Evolutionary conservation across 768 basidiomycete genomes (phyloP).

Genomic region (Pleurotus citrinopileatus): DNA sequence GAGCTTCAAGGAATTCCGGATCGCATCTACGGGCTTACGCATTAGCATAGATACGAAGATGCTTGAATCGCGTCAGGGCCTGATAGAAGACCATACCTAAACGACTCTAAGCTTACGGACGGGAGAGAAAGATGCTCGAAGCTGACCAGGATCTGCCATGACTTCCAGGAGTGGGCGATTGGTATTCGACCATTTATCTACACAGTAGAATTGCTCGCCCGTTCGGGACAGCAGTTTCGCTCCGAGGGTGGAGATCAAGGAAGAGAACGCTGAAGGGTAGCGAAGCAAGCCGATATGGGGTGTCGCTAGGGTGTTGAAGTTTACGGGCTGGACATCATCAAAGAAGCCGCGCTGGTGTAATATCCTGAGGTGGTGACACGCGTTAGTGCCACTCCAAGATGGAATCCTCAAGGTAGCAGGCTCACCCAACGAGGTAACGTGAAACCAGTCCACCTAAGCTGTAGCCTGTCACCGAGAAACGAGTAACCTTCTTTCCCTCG

Average conservation of each 20-base stretch:
- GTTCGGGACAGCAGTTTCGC: slow-evolving; percentile 73
- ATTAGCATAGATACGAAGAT: slow-evolving; percentile 80
- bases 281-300: slow-evolving; percentile 77
- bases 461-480: slow-evolving; percentile 78
- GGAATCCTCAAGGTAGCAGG: neutral
- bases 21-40: slow-evolving; percentile 39
- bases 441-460: slow-evolving; percentile 79
- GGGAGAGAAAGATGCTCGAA: neutral
- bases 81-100: slow-evolving; percentile 75
- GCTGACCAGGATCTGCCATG: slow-evolving; percentile 75
- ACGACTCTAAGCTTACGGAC: slow-evolving; percentile 8
- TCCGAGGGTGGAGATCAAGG: slow-evolving; percentile 52
- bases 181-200: slow-evolving; percentile 67
- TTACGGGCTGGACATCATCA: slow-evolving; percentile 62
- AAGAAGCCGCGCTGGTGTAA: slow-evolving; percentile 72
- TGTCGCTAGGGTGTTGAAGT: slow-evolving; percentile 82
- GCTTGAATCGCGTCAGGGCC: slow-evolving; percentile 62
- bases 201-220: slow-evolving; percentile 74
- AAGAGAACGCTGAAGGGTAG: slow-evolving; percentile 59
- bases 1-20: neutral
- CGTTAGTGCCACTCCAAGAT: neutral
- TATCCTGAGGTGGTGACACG: slow-evolving; percentile 39
- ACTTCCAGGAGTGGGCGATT: slow-evolving; percentile 70
- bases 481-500: slow-evolving; percentile 56
- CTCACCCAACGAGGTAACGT: slow-evolving; percentile 72